Evolutionary conservation across 148 eudicot genomes (phyloP).

Genomic region (Vaccinium myrtillus): DNA sequence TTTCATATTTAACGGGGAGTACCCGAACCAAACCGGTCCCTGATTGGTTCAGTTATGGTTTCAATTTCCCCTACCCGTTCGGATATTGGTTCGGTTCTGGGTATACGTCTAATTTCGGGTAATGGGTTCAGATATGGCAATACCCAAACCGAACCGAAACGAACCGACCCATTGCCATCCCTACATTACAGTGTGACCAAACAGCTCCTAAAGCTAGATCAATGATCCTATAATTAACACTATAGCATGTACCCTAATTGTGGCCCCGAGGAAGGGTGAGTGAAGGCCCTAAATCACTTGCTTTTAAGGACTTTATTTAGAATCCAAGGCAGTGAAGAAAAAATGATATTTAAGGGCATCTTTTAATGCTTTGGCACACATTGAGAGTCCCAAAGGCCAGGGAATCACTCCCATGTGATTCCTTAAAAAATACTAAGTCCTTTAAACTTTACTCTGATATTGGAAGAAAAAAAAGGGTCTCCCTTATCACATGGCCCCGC

Average conservation of each 20-base stretch:
- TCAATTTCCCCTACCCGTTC: no score
- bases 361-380: slow-evolving; percentile 14
- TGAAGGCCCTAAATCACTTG: slow-evolving; percentile 22
- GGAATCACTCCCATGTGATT: slow-evolving; percentile 31
- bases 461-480: slow-evolving; percentile 15
- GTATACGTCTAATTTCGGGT: no score
- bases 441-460: slow-evolving; percentile 14
- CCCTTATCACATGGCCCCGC: slow-evolving; percentile 25
- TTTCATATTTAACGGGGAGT: no score
- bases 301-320: slow-evolving; percentile 33
- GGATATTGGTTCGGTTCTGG: no score
- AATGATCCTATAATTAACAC: not conserved
- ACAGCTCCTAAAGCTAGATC: slow-evolving; percentile 1
- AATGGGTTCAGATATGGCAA: no score
- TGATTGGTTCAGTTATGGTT: no score
- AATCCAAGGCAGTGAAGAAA: slow-evolving; percentile 27
- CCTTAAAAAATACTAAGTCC: slow-evolving; percentile 20
- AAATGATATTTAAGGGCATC: slow-evolving; percentile 20
- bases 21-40: no score
- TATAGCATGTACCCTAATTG: not conserved
- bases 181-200: not conserved
- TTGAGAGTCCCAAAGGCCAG: slow-evolving; percentile 28
- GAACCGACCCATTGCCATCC: no score
- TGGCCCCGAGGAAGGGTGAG: slow-evolving; percentile 16
- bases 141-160: no score